Evolutionary conservation across 495 filamentous ascomycete species (phyloP).

Genomic region (Pseudevernia furfuracea): DNA sequence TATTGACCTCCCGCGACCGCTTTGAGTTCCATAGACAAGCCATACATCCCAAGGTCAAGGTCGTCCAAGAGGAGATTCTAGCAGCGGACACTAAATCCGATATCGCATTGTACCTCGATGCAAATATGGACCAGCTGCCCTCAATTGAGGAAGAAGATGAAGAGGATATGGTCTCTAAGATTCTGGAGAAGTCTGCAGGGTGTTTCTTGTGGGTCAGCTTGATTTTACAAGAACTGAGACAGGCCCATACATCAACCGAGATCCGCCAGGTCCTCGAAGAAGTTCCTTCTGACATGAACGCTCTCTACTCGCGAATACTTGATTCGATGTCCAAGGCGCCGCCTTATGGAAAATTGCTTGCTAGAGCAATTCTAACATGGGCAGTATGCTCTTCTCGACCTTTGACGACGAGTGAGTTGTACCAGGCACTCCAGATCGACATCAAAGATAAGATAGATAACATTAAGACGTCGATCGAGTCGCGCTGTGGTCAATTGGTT

Average conservation of each 20-base stretch:
- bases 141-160: conserved; percentile 18
- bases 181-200: conserved; percentile 31
- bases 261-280: conserved; percentile 31
- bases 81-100: conserved; percentile 12
- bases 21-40: conserved; percentile 7
- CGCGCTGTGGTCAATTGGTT: conserved; percentile 34
- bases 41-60: conserved; percentile 2
- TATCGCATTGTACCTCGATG: conserved; percentile 18
- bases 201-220: conserved; percentile 36
- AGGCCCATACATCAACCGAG: conserved; percentile 25
- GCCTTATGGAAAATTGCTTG: conserved; percentile 26
- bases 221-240: conserved; percentile 30
- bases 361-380: conserved; percentile 34
- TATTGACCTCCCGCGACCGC: conserved; percentile 30
- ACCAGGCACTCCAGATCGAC: conserved; percentile 31
- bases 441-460: conserved; percentile 28
- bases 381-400: conserved; percentile 29
- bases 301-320: conserved; percentile 29
- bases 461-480: conserved; percentile 25
- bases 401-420: conserved; percentile 29
- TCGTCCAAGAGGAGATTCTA: conserved; percentile 21
- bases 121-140: conserved; percentile 17
- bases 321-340: conserved; percentile 24
- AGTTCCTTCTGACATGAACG: conserved; percentile 33
- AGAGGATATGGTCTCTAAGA: conserved; percentile 23